phyloP scores from a whole-genome alignment of 1,284 basidiomycete genomes.

The Moniliophthora roreri region DNA sequence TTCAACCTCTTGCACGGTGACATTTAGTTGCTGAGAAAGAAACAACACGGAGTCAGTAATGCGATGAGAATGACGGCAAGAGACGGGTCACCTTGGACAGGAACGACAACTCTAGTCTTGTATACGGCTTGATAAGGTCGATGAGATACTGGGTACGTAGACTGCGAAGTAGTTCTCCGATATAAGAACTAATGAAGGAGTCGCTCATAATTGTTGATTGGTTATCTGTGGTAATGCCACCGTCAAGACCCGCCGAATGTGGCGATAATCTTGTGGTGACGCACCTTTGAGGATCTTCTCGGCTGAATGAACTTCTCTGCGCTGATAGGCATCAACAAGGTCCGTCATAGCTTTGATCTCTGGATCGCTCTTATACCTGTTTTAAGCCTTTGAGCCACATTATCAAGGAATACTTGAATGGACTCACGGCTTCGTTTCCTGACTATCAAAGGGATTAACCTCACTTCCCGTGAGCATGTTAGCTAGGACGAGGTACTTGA shows the following conservation, averaged over 20 bases:
- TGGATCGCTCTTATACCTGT: constrained; percentile 92
- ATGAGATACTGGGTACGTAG: constrained; percentile 95
- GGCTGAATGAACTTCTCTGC: constrained; percentile 92
- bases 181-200: constrained; percentile 89
- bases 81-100: constrained; percentile 72
- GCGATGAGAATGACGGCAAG: constrained; percentile 7
- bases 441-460: constrained; percentile 99
- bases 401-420: too few relatives aligned
- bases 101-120: constrained; percentile 88
- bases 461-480: constrained; percentile 99
- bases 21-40: constrained; percentile 96
- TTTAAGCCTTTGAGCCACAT: not conserved
- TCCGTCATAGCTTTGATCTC: constrained; percentile 99
- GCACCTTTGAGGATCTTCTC: constrained; percentile 91
- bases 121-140: constrained; percentile 97
- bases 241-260: constrained; percentile 11
- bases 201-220: constrained; percentile 94
- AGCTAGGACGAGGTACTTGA: constrained; percentile 97
- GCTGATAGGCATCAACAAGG: constrained; percentile 94
- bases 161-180: constrained; percentile 92
- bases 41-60: constrained; percentile 2
- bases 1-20: constrained; percentile 86
- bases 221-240: constrained; percentile 62
- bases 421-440: constrained; percentile 96
- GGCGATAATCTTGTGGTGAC: constrained; percentile 14